phyloP scores from a whole-genome alignment of 495 filamentous ascomycete genomes.

The Chlorociboria aeruginascens region DNA sequence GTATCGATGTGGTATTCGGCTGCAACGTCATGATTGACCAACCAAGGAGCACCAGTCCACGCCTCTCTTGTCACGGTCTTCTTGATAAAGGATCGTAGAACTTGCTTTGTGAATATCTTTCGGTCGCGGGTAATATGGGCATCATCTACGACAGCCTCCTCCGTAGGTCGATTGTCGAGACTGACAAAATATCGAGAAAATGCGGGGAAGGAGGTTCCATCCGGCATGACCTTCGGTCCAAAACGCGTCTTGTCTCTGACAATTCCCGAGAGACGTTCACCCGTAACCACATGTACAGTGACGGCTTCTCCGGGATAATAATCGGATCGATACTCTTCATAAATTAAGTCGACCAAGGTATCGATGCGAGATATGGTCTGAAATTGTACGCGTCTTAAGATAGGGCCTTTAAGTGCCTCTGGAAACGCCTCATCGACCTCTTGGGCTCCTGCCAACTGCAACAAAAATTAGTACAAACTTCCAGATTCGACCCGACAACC shows the following conservation, averaged over 20 bases:
- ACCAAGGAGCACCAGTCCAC: slow-evolving; percentile 91
- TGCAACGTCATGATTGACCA: slow-evolving; percentile 81
- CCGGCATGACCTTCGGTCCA: slow-evolving; percentile 39
- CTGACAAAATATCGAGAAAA: slow-evolving; percentile 76
- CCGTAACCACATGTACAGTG: slow-evolving; percentile 55
- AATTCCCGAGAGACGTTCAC: slow-evolving; percentile 59
- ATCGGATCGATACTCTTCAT: slow-evolving; percentile 79
- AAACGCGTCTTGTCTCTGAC: slow-evolving; percentile 84
- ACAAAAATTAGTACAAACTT: slow-evolving; percentile 5
- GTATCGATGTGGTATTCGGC: slow-evolving; percentile 73
- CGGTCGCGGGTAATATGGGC: slow-evolving; percentile 76
- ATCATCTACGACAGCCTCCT: slow-evolving; percentile 71
- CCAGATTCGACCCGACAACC: too few species aligned
- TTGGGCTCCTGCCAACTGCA: slow-evolving; percentile 67
- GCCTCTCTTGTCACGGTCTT: slow-evolving; percentile 83
- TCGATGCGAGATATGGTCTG: slow-evolving; percentile 85
- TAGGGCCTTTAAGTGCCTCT: slow-evolving; percentile 79
- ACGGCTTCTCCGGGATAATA: slow-evolving; percentile 91
- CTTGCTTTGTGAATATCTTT: slow-evolving; percentile 90
- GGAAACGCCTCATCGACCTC: slow-evolving; percentile 89
- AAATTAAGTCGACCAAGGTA: slow-evolving; percentile 55
- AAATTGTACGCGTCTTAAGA: slow-evolving; percentile 84
- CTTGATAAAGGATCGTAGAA: slow-evolving; percentile 87
- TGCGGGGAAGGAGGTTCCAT: slow-evolving; percentile 51
- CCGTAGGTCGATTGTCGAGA: slow-evolving; percentile 51